Conservation (phyloP, 2,329 filamentous ascomycete genomes). For the Capronia epimyces region DNA sequence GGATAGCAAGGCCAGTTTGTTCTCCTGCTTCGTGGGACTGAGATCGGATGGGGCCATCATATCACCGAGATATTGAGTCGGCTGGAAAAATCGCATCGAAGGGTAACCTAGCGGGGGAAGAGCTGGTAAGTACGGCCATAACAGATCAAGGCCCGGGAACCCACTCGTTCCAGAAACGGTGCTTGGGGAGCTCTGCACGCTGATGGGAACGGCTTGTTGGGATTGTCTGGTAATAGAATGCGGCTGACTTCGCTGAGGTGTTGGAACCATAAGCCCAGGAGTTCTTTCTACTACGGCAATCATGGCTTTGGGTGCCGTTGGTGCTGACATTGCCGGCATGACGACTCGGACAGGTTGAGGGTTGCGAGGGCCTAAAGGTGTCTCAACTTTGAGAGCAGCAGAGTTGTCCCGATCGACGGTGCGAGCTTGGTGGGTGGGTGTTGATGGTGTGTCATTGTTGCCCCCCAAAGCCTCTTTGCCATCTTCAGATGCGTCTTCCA, state of each 20-base stretch:
- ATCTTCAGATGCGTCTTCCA: conserved; percentile 21
- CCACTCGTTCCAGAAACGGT: conserved; percentile 8
- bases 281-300: conserved; percentile 2
- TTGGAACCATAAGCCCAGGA: conserved; percentile 12
- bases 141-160: conserved; percentile 6
- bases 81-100: conserved; percentile 2
- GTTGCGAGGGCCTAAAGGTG: conserved; percentile 6
- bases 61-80: conserved; percentile 3
- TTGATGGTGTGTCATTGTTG: not conserved
- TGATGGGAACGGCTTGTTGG: conserved; percentile 6
- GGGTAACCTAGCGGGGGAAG: conserved; percentile 10
- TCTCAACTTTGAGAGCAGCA: not conserved
- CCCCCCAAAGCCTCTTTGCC: conserved; percentile 6
- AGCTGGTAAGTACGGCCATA: conserved; percentile 13
- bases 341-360: not conserved
- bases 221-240: conserved; percentile 17
- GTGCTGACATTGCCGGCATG: not conserved
- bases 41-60: conserved; percentile 24
- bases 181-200: conserved; percentile 14
- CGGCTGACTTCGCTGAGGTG: conserved; percentile 11
- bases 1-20: conserved; percentile 21
- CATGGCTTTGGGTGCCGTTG: conserved; percentile 17
- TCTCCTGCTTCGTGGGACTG: conserved; percentile 28
- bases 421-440: conserved; percentile 7
- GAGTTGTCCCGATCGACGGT: not conserved